A percentile compares a stretch with the other conserved stretches of the same genome.
These are phyloP conservation scores for Pestalotiopsis sp. DNA, from an alignment of 2,329 filamentous ascomycete species.

Conservation along the genomic window DNA sequence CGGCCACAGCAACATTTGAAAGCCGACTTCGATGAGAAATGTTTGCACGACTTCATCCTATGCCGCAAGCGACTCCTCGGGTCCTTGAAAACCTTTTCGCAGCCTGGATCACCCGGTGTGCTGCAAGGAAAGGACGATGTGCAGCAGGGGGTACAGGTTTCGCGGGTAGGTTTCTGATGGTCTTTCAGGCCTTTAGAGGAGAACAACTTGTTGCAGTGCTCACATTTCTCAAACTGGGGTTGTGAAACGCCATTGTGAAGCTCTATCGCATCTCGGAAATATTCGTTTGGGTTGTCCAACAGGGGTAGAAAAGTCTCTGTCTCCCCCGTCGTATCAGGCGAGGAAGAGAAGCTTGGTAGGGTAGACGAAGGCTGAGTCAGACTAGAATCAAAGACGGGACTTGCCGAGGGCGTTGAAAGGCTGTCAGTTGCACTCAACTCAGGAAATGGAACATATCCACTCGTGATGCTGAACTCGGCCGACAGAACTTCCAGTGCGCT, in stretches of 20 bases:
- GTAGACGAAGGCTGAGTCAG: not conserved
- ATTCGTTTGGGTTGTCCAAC: not conserved
- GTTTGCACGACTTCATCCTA: not conserved
- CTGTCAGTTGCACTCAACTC: not conserved
- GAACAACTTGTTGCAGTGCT: not conserved
- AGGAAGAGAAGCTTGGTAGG: not conserved
- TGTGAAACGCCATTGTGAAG: not conserved
- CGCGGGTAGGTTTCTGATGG: constrained; percentile 22
- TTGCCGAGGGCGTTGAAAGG: not conserved
- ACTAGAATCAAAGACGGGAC: not conserved
- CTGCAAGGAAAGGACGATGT: constrained; percentile 35
- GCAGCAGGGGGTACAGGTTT: constrained; percentile 32
- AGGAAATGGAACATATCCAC: not conserved
- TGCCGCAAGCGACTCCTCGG: not conserved
- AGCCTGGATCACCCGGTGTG: constrained; percentile 35
- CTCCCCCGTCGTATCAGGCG: not conserved
- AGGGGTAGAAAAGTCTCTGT: not conserved
- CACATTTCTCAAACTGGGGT: not conserved
- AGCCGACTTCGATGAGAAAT: not conserved
- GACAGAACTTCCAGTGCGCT: not conserved
- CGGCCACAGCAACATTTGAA: not conserved
- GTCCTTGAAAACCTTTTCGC: not conserved
- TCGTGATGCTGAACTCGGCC: not conserved
- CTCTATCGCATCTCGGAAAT: not conserved
- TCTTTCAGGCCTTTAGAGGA: not conserved